These are phyloP conservation scores for Chlorella ohadii DNA, from an alignment of 139 green algal species.

Conservation along the genomic window DNA sequence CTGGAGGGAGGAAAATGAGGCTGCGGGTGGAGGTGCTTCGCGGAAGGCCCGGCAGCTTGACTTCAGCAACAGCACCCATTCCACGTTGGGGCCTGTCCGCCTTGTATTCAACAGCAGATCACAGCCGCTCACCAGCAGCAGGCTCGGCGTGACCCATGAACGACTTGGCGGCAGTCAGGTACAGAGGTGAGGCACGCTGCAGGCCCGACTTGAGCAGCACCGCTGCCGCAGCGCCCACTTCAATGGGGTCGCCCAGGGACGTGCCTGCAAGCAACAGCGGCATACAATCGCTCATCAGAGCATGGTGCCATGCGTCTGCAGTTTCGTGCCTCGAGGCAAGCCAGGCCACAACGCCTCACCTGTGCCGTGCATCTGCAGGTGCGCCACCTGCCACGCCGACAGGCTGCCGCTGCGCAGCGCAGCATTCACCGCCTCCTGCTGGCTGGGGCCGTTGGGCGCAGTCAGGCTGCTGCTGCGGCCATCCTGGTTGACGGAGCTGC, in stretches of 20 bases:
- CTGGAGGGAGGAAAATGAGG: no score
- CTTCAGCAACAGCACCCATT: no score
- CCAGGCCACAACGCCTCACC: constrained; percentile 35
- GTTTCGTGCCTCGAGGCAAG: no score
- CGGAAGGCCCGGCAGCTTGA: no score
- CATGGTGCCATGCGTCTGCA: no score
- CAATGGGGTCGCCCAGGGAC: constrained; percentile 86
- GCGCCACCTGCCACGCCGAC: constrained; percentile 13
- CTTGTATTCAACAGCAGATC: no score
- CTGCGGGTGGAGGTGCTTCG: no score
- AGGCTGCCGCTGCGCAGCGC: constrained; percentile 58
- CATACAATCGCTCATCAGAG: no score
- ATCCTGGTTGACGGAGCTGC: constrained; percentile 62
- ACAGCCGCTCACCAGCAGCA: constrained; percentile 59
- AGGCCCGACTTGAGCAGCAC: constrained; percentile 30
- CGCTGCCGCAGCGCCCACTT: constrained; percentile 74
- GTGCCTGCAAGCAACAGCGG: constrained; percentile 48
- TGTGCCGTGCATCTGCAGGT: constrained; percentile 85
- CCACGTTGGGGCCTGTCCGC: no score
- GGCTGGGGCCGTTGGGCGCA: constrained; percentile 62
- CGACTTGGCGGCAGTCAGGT: constrained; percentile 82
- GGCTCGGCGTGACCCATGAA: constrained; percentile 87
- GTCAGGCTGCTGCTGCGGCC: constrained; percentile 65
- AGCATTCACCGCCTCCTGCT: constrained; percentile 76
- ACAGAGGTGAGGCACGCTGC: constrained; percentile 44